Evolutionary conservation across 169 alveolate species (phyloP).

Genomic region (Cystoisospora suis): DNA sequence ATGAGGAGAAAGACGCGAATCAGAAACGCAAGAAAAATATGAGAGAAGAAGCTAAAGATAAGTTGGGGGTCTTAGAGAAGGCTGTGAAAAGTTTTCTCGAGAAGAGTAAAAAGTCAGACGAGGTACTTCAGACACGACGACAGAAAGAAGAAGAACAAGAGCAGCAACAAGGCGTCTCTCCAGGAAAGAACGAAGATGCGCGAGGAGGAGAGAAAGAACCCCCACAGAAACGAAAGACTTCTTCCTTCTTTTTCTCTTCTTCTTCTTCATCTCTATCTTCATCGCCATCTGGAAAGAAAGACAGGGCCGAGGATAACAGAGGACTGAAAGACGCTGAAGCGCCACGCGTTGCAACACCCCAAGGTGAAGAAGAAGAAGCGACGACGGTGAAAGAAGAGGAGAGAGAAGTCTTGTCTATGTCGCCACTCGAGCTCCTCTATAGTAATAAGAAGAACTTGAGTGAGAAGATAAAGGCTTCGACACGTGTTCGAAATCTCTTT

Average conservation of each 20-base stretch:
- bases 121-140: too few species aligned
- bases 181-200: too few species aligned
- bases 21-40: too few species aligned
- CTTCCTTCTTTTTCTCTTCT: neutral
- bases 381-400: neutral
- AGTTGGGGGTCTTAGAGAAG: too few species aligned
- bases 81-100: too few species aligned
- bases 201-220: too few species aligned
- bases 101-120: too few species aligned
- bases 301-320: neutral
- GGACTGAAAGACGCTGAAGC: neutral
- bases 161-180: too few species aligned
- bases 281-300: neutral
- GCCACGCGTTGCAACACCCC: neutral
- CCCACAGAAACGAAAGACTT: too few species aligned
- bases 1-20: too few species aligned
- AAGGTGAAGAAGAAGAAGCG: neutral
- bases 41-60: too few species aligned
- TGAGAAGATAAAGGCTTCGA: neutral
- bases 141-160: too few species aligned
- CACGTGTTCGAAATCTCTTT: neutral
- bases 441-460: neutral
- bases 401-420: neutral
- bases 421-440: neutral
- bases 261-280: neutral